Conservation (phyloP, 2,329 filamentous ascomycete genomes). For the Paraphoma sp. region DNA sequence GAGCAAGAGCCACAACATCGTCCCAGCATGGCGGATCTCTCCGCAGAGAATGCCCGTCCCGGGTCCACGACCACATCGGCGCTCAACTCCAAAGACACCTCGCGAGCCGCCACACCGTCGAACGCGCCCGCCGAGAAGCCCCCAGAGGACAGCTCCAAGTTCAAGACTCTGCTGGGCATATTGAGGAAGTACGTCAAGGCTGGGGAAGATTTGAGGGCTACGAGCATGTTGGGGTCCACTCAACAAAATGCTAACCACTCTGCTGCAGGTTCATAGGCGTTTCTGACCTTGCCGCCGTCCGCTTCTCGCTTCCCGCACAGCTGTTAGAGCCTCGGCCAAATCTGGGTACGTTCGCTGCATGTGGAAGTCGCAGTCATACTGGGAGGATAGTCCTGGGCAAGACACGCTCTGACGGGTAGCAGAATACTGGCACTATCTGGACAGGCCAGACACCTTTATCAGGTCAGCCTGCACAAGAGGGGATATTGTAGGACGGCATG, state of each 20-base stretch:
- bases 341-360: conserved; percentile 62
- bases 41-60: conserved; percentile 33
- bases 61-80: conserved; percentile 38
- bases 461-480: conserved; percentile 52
- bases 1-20: conserved; percentile 1
- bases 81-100: conserved; percentile 42
- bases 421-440: conserved; percentile 99
- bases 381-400: not conserved
- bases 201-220: conserved; percentile 28
- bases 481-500: not conserved
- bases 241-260: conserved; percentile 13
- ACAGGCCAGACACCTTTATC: conserved; percentile 89
- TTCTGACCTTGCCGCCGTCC: conserved; percentile 90
- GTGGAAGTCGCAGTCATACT: not conserved
- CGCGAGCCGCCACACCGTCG: conserved; percentile 44
- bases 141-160: conserved; percentile 82
- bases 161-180: conserved; percentile 87
- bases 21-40: conserved; percentile 38
- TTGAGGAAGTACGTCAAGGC: conserved; percentile 73
- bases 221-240: not conserved
- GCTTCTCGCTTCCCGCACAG: conserved; percentile 94
- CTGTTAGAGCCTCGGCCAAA: conserved; percentile 96
- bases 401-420: conserved; percentile 30
- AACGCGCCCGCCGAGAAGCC: conserved; percentile 58
- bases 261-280: conserved; percentile 86